Evolutionary conservation across 2,329 filamentous ascomycete species (phyloP), one percentile per base, ranked within the genome.

Genomic region (Penicillium sp.): DNA sequence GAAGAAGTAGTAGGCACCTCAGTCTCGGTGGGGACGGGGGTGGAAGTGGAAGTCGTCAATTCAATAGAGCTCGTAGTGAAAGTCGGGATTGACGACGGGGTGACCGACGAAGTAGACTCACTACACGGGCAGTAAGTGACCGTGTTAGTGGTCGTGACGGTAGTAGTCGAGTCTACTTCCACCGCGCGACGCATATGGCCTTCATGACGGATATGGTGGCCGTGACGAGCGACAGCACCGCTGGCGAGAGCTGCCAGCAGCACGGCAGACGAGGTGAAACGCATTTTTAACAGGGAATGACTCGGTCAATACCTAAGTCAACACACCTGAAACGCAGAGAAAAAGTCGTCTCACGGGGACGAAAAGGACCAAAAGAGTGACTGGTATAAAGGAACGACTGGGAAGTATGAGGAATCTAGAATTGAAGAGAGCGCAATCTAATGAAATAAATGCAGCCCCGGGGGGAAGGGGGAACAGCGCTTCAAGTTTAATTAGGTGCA

Each of bases 221-320:
- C 44, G 21, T 51, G 48, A n/a, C 51, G 59, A 42, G 65, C 62
- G 10, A 64, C 34, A 15, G 60, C 49, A 49, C 62, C 49, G 29
- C 62, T 58, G 54, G 62, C 54, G 27, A 70, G 54, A 46, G 67
- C 64, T 59, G 65, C 65, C 51, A 70, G 63, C 54, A 71, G 63
- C 54, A 67, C 40, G 32, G 68, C 47, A 51, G 66, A 62, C 51
- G 64, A 66, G 54, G 59, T 52, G 61, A 68, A 58, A 23, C 66
- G 62, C 67, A 69, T 69, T 45, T 42, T 46, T 17, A 7, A 32
- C 21, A 21, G 15, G 23, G 24, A 40, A 44, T 63, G 54, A 43
- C 30, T n/a, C 20, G n/a, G 37, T 44, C 34, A 50, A 30, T 15
- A 18, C 39, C 33, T 17, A 24, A 44, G 30, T 32, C 26, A 24